These are phyloP conservation scores for Pythium inflatum DNA, from an alignment of 352 stramenopile species.

Conservation along the genomic window DNA sequence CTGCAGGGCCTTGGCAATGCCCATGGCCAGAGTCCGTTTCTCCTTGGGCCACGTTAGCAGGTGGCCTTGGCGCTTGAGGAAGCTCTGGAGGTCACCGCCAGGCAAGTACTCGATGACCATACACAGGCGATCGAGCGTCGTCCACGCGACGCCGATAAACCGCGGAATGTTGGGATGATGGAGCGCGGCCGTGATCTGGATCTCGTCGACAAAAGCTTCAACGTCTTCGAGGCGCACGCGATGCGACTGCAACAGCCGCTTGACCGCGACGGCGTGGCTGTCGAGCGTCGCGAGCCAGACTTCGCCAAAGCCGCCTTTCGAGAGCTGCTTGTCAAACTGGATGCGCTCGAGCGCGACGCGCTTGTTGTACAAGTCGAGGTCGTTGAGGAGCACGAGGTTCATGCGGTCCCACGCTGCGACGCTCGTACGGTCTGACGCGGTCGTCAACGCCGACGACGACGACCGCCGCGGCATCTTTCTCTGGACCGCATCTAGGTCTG, in stretches of 20 bases:
- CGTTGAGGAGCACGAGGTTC: slow-evolving; percentile 27
- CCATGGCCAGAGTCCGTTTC: slow-evolving; percentile 53
- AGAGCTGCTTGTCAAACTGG: slow-evolving; percentile 33
- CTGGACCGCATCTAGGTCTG: background rate
- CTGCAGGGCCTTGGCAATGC: slow-evolving; percentile 45
- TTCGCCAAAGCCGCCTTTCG: slow-evolving; percentile 33
- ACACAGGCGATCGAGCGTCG: slow-evolving; percentile 27
- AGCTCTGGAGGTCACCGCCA: slow-evolving; percentile 32
- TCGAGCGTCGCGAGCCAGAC: slow-evolving; percentile 33
- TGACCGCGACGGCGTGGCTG: slow-evolving; percentile 30
- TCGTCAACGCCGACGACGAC: slow-evolving; percentile 42
- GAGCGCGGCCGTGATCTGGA: slow-evolving; percentile 34
- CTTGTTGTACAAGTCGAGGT: slow-evolving; percentile 30
- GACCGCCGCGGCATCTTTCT: slow-evolving; percentile 36
- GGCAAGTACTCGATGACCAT: slow-evolving; percentile 34
- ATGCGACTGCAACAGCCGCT: slow-evolving; percentile 31
- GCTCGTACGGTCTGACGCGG: slow-evolving; percentile 17
- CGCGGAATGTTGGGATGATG: slow-evolving; percentile 33
- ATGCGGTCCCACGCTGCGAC: slow-evolving; percentile 24
- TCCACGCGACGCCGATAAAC: slow-evolving; percentile 36
- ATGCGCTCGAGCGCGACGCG: slow-evolving; percentile 29
- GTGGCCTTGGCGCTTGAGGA: slow-evolving; percentile 25
- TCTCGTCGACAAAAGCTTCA: slow-evolving; percentile 34
- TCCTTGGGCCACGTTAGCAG: slow-evolving; percentile 44
- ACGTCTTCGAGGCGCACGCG: slow-evolving; percentile 25